A percentile compares a stretch with the other conserved stretches of the same genome.
Evolutionary conservation across 495 filamentous ascomycete genomes (phyloP).

Genomic region (Penicillium cosmopolitanum): DNA sequence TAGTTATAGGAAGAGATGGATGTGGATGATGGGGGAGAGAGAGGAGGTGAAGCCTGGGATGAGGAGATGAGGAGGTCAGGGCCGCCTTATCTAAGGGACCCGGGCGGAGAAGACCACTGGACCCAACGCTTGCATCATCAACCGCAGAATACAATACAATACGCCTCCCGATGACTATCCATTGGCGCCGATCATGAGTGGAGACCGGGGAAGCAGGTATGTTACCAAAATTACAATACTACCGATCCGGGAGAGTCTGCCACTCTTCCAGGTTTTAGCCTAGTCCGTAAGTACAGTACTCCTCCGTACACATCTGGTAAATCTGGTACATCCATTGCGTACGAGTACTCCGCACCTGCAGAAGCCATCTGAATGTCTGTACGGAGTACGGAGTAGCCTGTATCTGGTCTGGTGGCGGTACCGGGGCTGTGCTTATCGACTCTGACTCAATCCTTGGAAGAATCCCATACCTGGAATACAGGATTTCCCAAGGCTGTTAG

Average conservation of each 20-base stretch:
- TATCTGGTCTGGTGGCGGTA: background rate
- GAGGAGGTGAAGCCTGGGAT: slow-evolving; percentile 22
- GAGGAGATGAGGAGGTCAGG: slow-evolving; percentile 48
- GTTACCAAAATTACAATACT: slow-evolving; percentile 2
- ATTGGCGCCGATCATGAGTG: slow-evolving; percentile 28
- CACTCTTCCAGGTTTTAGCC: background rate
- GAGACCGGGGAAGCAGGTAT: slow-evolving; percentile 2
- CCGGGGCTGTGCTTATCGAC: slow-evolving; percentile 4
- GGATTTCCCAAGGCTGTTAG: background rate
- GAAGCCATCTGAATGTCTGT: no score
- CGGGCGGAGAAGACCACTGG: slow-evolving; percentile 47
- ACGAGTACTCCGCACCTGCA: no score
- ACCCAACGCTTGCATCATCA: slow-evolving; percentile 10
- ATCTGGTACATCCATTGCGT: no score
- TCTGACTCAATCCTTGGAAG: background rate
- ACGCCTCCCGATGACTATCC: slow-evolving; percentile 31
- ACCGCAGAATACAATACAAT: slow-evolving; percentile 35
- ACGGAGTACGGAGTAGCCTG: no score
- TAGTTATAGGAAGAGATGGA: slow-evolving; percentile 28
- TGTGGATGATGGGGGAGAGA: slow-evolving; percentile 16
- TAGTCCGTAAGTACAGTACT: no score
- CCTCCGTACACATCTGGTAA: no score
- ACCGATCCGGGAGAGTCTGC: background rate
- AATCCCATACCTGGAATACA: background rate
- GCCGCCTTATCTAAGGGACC: slow-evolving; percentile 35